Percentiles rank a stretch among this genome's conserved stretches.
phyloP scores from a whole-genome alignment of 2,329 filamentous ascomycete species.

The Westerdykella aurantiaca region DNA sequence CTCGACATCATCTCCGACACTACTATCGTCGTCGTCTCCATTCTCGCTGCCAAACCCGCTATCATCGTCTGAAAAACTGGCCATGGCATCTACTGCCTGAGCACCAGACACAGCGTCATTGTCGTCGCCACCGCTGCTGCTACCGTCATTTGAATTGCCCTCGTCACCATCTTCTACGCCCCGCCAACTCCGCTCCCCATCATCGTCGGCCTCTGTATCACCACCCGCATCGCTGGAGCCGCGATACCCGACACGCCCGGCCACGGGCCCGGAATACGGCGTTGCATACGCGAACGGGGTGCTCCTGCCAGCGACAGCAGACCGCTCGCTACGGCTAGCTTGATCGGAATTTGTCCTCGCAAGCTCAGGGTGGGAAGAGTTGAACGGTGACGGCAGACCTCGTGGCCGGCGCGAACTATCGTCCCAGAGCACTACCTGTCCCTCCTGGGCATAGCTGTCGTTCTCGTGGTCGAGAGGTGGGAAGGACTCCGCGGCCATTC shows the following conservation, averaged over 20 bases:
- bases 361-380: conserved; percentile 25
- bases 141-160: neutral
- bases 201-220: conserved; percentile 32
- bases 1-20: neutral
- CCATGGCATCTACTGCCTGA: conserved; percentile 27
- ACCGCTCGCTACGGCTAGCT: conserved; percentile 43
- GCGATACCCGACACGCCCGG: conserved; percentile 23
- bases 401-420: conserved; percentile 41
- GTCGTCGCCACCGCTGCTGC: conserved; percentile 6
- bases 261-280: conserved; percentile 53
- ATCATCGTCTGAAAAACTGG: conserved; percentile 32
- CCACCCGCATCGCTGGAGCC: conserved; percentile 21
- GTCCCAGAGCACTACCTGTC: conserved; percentile 26
- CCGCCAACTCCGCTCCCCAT: conserved; percentile 27
- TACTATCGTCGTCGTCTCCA: conserved; percentile 14
- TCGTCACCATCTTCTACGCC: conserved; percentile 24
- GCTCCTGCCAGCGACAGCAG: conserved; percentile 28
- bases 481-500: conserved; percentile 20
- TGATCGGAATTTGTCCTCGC: conserved; percentile 28
- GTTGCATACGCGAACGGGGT: conserved; percentile 69
- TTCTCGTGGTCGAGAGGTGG: conserved; percentile 11
- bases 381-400: conserved; percentile 42
- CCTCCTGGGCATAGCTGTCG: conserved; percentile 9
- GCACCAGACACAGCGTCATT: conserved; percentile 13
- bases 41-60: conserved; percentile 27